phyloP scores from a whole-genome alignment of 306 rosid species.

The Ammopiptanthus mongolicus region DNA sequence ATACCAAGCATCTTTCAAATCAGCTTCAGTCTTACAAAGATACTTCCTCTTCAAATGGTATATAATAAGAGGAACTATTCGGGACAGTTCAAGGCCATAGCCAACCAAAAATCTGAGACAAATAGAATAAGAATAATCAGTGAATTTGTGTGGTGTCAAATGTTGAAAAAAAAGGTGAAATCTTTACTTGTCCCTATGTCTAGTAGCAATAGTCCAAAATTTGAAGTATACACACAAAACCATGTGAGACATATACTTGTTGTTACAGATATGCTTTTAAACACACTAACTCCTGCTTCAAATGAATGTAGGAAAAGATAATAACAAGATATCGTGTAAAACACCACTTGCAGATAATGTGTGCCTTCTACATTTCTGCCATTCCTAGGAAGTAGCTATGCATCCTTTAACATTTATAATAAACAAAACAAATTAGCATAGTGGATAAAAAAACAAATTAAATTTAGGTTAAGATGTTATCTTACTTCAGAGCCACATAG shows the following conservation, averaged over 20 bases:
- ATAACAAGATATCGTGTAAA: background rate
- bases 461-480: conserved; percentile 8
- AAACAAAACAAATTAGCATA: background rate
- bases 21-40: conserved; percentile 81
- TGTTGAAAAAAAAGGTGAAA: background rate
- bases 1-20: conserved; percentile 75
- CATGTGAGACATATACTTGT: background rate
- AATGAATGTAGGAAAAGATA: conserved; percentile 2
- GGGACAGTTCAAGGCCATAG: conserved; percentile 88
- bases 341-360: background rate
- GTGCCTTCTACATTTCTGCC: background rate
- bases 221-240: background rate
- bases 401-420: background rate
- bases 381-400: background rate
- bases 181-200: background rate
- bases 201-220: background rate
- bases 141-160: background rate
- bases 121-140: conserved; percentile 1
- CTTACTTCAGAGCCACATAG: conserved; percentile 90
- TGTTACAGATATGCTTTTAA: background rate
- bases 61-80: conserved; percentile 80
- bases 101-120: conserved; percentile 77
- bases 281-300: background rate
- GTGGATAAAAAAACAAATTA: background rate
- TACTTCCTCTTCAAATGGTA: conserved; percentile 86